phyloP scores from a whole-genome alignment of 345 rosid genomes.

The Eutrema japonicum region DNA sequence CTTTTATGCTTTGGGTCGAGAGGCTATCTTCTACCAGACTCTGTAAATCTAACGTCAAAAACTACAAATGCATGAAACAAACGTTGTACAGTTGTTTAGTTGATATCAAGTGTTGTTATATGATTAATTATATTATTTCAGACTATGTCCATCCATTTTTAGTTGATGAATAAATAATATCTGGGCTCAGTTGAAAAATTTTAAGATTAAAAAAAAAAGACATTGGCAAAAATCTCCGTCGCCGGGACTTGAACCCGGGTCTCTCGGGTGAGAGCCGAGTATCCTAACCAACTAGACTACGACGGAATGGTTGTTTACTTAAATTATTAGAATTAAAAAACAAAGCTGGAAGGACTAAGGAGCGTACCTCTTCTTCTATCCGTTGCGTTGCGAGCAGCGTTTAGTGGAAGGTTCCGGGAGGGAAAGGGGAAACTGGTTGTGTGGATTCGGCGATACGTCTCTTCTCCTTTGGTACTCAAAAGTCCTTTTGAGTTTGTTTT shows the following conservation, averaged over 20 bases:
- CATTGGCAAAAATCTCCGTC: slow-evolving; percentile 47
- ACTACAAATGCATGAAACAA: slow-evolving; percentile 6
- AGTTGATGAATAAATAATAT: too few species aligned
- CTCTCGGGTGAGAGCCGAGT: slow-evolving; percentile 81
- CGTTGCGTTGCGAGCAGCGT: slow-evolving; percentile 39
- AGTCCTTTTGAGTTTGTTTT: not conserved
- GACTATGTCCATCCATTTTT: not conserved
- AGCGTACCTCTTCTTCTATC: slow-evolving; percentile 28
- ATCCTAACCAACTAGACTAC: slow-evolving; percentile 71
- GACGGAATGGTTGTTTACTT: slow-evolving; percentile 18
- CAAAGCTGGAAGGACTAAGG: too few species aligned
- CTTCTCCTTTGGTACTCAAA: slow-evolving; percentile 32
- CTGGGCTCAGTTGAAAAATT: not conserved
- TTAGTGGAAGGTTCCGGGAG: slow-evolving; percentile 28
- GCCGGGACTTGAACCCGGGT: slow-evolving; percentile 78
- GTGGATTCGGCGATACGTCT: slow-evolving; percentile 31
- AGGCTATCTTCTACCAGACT: slow-evolving; percentile 28
- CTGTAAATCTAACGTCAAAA: slow-evolving; percentile 40
- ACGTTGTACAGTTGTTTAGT: slow-evolving; percentile 34
- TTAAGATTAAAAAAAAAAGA: not conserved
- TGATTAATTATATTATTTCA: not conserved
- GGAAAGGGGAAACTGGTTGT: slow-evolving; percentile 14
- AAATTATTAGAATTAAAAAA: not conserved
- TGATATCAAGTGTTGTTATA: slow-evolving; percentile 6
- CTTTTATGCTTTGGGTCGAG: slow-evolving; percentile 15